Conservation (phyloP, 805 yeast genomes). For the Nakazawaea wyomingensis region DNA sequence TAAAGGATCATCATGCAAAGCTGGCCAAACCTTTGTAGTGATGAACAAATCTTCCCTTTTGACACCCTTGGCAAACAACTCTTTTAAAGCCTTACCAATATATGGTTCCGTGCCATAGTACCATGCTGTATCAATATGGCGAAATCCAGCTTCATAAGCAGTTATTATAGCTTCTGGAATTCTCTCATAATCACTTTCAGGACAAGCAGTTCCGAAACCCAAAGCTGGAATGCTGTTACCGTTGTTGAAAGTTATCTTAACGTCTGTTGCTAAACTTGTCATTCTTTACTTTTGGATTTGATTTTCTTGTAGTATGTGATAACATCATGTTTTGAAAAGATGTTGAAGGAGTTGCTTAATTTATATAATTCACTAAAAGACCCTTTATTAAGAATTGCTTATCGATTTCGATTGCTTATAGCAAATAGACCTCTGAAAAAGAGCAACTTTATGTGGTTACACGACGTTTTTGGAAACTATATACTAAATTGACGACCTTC, state of each 20-base stretch:
- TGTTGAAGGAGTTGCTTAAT: no score
- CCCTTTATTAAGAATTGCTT: no score
- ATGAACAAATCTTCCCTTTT: constrained; percentile 55
- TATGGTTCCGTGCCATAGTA: constrained; percentile 38
- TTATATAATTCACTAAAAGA: no score
- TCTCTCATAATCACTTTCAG: constrained; percentile 27
- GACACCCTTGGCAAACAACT: constrained; percentile 41
- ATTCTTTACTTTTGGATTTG: background rate
- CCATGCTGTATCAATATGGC: constrained; percentile 52
- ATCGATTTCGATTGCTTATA: no score
- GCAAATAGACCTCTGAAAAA: no score
- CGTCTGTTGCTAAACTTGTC: constrained; percentile 2
- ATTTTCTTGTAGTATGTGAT: no score
- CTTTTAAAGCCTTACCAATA: constrained; percentile 42
- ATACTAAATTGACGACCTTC: no score
- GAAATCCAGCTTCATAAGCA: constrained; percentile 49
- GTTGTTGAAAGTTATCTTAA: constrained; percentile 37
- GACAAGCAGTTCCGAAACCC: constrained; percentile 56
- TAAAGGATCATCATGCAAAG: constrained; percentile 34
- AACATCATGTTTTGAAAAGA: no score
- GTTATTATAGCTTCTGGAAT: constrained; percentile 45
- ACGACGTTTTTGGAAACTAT: no score
- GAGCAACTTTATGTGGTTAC: no score
- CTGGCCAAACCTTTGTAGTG: constrained; percentile 69
- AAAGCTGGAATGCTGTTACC: constrained; percentile 61